Base-by-base conservation (phyloP, 192 early-diverging fungal species). In the Coemansia sp. region DNA sequence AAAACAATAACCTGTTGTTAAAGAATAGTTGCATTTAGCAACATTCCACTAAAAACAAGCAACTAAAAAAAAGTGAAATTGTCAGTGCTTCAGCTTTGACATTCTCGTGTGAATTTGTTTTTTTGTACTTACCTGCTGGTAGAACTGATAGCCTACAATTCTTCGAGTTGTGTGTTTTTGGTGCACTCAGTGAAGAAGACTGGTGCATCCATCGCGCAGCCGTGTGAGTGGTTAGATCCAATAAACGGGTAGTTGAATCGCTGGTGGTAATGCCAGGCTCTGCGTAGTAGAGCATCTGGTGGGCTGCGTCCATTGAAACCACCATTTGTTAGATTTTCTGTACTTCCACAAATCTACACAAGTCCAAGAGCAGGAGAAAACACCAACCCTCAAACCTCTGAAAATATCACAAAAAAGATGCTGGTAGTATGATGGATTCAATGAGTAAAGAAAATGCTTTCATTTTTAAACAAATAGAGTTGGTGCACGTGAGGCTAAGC, bases 11-110 rank as follows among this genome's bases (percentile, higher is more conserved):
- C 17, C 6, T 22, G 24, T 57, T 27, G 30, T 21, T 32, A 21
- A 58, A 30, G 29, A 2, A 33, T 58, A 29, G 7, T 30, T 58
- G 57, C 29, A n/a, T n/a, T n/a, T 58, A 33, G 57, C 57, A 58
- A 58, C 57, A 58, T 29, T 33, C 57, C 17, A 58, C n/a, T 27
- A 10, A 20, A 20, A 4, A 17, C 39, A 46, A 4, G 39, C 9
- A 17, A 46, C 14, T 17, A 3, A 46, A 17, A 46, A 46, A 17
- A 46, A 17, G 11, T 17, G 3, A 14, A 46, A 46, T 46, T 46
- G 39, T 2, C 11, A 4, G 39, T 17, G 39, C 14, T 9, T 46
- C 17, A 17, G 2, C 39, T 46, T 46, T 46, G 39, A 46, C 39
- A 46, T 46, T 46, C 14, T 46, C 14, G 39, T 17, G 39, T 46